phyloP scores from a whole-genome alignment of 805 yeast genomes.

The Saccharomycopsis selenospora region DNA sequence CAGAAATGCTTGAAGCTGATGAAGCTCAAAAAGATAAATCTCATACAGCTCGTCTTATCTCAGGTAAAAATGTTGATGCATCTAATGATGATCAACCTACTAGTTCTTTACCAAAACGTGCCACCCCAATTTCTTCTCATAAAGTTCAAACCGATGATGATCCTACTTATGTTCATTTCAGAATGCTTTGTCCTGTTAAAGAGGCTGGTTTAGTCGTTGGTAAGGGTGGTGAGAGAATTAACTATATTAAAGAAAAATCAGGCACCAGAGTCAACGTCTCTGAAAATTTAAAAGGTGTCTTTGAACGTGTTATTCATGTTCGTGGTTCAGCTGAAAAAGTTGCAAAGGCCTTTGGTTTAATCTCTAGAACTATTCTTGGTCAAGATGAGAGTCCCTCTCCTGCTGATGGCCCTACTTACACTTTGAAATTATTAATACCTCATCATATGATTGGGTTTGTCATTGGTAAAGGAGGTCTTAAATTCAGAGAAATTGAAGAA shows the following conservation, averaged over 20 bases:
- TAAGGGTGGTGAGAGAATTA: conserved; percentile 69
- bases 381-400: conserved; percentile 60
- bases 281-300: conserved; percentile 62
- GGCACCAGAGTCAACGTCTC: conserved; percentile 62
- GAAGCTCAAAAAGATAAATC: conserved; percentile 37
- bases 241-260: conserved; percentile 55
- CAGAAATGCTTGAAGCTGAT: conserved; percentile 42
- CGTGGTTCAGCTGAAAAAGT: conserved; percentile 71
- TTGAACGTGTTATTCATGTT: conserved; percentile 68
- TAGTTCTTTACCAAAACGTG: conserved; percentile 22
- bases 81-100: conserved; percentile 24
- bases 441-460: conserved; percentile 75
- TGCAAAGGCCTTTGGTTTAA: conserved; percentile 74
- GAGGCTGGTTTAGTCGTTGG: conserved; percentile 76
- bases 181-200: conserved; percentile 69
- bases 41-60: conserved; percentile 35
- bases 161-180: conserved; percentile 55
- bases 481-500: conserved; percentile 75
- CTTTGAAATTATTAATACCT: conserved; percentile 60
- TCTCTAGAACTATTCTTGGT: conserved; percentile 56
- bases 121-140: conserved; percentile 33
- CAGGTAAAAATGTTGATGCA: background rate
- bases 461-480: conserved; percentile 69
- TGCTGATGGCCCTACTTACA: conserved; percentile 45
- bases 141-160: conserved; percentile 36